Conservation (phyloP, 805 yeast species). For the Starmerella roubikii region DNA sequence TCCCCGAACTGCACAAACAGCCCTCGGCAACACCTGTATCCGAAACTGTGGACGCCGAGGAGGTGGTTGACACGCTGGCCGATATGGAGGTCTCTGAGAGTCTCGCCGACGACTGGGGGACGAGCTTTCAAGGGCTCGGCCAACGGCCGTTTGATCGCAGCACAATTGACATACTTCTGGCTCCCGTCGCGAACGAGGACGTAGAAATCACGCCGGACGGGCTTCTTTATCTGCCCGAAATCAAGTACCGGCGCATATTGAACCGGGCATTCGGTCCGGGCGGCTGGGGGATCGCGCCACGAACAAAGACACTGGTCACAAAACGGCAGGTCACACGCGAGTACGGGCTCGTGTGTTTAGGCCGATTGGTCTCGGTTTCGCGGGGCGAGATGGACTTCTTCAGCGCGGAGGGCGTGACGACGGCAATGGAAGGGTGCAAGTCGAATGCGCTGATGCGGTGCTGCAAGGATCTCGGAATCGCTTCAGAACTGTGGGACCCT, state of each 20-base stretch:
- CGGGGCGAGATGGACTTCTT: conserved; percentile 94
- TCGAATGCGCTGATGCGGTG: conserved; percentile 95
- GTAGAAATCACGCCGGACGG: conserved; percentile 96
- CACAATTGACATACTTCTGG: conserved; percentile 45
- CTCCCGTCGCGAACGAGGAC: conserved; percentile 53
- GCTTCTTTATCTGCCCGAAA: conserved; percentile 79
- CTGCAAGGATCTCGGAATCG: conserved; percentile 93
- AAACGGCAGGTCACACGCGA: conserved; percentile 71
- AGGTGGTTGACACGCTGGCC: conserved; percentile 6
- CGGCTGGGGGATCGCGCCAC: conserved; percentile 95
- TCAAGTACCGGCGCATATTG: conserved; percentile 79
- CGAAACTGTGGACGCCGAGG: conserved; percentile 4
- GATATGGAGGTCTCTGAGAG: conserved; percentile 4
- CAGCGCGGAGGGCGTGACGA: conserved; percentile 72
- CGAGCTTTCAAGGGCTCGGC: conserved; percentile 78
- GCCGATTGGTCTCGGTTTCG: conserved; percentile 78
- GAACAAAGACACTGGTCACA: conserved; percentile 72
- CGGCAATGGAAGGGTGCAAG: conserved; percentile 95
- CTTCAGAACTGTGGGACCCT: conserved; percentile 97
- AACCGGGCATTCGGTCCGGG: conserved; percentile 96
- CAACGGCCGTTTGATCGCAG: conserved; percentile 55
- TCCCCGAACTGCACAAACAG: conserved; percentile 1
- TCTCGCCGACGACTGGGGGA: conserved; percentile 52
- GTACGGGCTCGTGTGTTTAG: conserved; percentile 75
- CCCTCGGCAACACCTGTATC: conserved; percentile 5